Conservation (phyloP, 140 eudicot species). For the Stevia rebaudiana region DNA sequence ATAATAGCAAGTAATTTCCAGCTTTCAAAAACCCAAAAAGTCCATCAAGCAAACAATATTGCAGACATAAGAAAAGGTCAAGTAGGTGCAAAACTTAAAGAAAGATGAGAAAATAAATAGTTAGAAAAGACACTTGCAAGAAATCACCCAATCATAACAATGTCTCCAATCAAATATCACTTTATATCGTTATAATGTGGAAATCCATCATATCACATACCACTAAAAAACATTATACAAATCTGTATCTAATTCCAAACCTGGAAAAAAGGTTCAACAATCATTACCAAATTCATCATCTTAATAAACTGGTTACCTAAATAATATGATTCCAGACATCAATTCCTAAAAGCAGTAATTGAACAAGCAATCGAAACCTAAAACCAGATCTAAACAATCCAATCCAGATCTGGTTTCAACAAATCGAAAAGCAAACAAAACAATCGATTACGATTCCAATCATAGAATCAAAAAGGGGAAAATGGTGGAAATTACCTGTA, state of each 20-base stretch:
- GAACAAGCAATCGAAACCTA: constrained; percentile 12
- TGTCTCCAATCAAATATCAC: constrained; percentile 1
- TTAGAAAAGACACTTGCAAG: not conserved
- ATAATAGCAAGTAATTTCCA: too few relatives aligned
- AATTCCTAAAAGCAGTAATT: not conserved
- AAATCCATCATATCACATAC: not conserved
- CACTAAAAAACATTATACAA: not conserved
- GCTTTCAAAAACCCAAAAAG: too few relatives aligned
- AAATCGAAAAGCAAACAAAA: not conserved
- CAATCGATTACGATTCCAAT: not conserved
- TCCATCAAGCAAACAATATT: too few relatives aligned
- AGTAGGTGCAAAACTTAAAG: too few relatives aligned
- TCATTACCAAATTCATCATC: too few relatives aligned
- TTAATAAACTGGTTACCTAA: not conserved
- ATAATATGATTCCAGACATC: not conserved
- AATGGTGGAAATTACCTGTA: constrained; percentile 34
- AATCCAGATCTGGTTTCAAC: constrained; percentile 29
- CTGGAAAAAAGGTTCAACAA: not conserved
- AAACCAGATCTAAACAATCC: constrained; percentile 20
- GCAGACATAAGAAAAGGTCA: too few relatives aligned
- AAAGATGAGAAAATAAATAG: not conserved
- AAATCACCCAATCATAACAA: not conserved
- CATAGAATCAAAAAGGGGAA: not conserved
- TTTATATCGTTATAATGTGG: not conserved
- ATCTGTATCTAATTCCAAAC: not conserved